Evolutionary conservation across 139 green algal species (phyloP), one percentile per base, ranked within the genome.

Genomic region (Chlorella sp.): DNA sequence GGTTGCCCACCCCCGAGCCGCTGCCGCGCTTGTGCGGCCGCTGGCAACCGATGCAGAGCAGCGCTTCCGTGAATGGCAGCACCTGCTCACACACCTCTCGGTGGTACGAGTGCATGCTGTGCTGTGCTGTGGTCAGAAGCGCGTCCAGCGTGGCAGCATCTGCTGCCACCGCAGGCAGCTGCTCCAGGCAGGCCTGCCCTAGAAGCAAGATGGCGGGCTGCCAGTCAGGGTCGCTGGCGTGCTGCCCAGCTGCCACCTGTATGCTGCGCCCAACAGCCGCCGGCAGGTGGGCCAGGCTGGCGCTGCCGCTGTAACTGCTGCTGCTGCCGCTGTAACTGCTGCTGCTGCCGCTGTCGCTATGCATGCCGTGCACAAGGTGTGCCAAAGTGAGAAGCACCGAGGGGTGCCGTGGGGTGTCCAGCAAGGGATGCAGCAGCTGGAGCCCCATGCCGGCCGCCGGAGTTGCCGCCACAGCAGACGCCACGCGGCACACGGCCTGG

Each of bases 71-170:
- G 68, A 87, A 93, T 11, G 80, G 60, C n/a, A 94, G 40, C 42
- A 75, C 90, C 28, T 53, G 53, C 34, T 90, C 89, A 32, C 90
- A 93, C 71, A 91, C 86, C 36, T 90, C 89, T 15, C 90, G 53
- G 86, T 92, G 68, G 34, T 91, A 92, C 21, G 79, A 88, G 22
- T 64, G 82, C 22, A 80, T 86, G 21, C 89, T 80, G 48, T 80
- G 48, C 69, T 84, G 37, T 18, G 81, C 89, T 68, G 86, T 83
- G 14, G 64, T 24, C 73, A 94, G 53, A 79, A 94, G 61, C 19
- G 69, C 37, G 3, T 90, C 81, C 85, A 93, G 36, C 7, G 24
- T 36, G 32, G 85, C 85, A 18, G 71, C 34, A 48, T 69, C 69
- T 15, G 69, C 85, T 53, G 48, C 71, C 85, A 76, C 85, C 0